Conservation (phyloP, 1,139 yeast species). For the Kurtzmaniella quercitrusa region DNA sequence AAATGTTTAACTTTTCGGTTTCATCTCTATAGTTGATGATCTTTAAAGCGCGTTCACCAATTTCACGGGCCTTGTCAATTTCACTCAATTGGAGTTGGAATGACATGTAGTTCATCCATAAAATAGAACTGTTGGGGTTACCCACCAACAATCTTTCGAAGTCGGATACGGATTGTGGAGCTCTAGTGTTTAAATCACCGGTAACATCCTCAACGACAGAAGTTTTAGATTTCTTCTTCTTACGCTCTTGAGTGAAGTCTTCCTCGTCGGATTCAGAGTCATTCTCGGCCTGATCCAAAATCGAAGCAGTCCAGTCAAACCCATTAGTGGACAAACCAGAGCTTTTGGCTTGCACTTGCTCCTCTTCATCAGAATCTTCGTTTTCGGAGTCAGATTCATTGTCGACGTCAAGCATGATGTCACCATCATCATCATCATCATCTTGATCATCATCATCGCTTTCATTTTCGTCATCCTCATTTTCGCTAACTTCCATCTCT, state of each 20-base stretch:
- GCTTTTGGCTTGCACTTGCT: conserved; percentile 15
- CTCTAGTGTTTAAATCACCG: conserved; percentile 73
- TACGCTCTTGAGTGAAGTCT: conserved; percentile 46
- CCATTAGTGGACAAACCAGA: conserved; percentile 76
- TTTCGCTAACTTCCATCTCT: conserved; percentile 23
- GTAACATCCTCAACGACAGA: conserved; percentile 71
- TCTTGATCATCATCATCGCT: conserved; percentile 24
- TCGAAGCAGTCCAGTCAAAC: conserved; percentile 92
- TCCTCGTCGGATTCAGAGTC: conserved; percentile 54
- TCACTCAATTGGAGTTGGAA: conserved; percentile 94
- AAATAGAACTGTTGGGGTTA: conserved; percentile 86
- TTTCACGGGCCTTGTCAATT: conserved; percentile 88
- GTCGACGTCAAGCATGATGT: conserved; percentile 17
- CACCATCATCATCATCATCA: conserved; percentile 22
- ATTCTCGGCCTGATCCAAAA: conserved; percentile 73
- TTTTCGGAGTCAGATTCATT: conserved; percentile 19
- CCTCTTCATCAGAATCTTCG: conserved; percentile 18
- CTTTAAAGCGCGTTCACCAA: conserved; percentile 88
- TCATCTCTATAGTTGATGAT: conserved; percentile 91
- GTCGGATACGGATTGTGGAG: conserved; percentile 88
- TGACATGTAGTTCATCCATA: conserved; percentile 99
- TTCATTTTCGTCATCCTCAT: conserved; percentile 20
- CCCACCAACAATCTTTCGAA: conserved; percentile 89
- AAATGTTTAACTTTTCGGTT: conserved; percentile 85
- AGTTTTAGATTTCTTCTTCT: conserved; percentile 39